Conservation (phyloP, 2,329 filamentous ascomycete genomes). For the Chrysosporium queenslandicum region DNA sequence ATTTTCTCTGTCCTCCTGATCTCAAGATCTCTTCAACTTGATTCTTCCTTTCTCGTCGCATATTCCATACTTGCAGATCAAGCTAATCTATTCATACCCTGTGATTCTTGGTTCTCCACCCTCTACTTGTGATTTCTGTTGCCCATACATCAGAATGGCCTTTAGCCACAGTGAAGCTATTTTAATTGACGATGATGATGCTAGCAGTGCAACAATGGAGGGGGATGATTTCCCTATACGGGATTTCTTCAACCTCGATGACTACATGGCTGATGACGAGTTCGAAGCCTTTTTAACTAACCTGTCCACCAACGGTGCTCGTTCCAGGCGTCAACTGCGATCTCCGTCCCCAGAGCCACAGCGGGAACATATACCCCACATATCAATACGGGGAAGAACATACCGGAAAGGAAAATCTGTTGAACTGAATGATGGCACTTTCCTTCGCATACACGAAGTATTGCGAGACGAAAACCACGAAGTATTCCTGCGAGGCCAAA, state of each 20-base stretch:
- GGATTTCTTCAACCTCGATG: constrained; percentile 14
- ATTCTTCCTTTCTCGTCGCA: too few species aligned
- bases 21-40: too few species aligned
- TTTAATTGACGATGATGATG: constrained; percentile 7
- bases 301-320: constrained; percentile 6
- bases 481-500: constrained; percentile 32
- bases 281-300: constrained; percentile 17
- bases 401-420: constrained; percentile 27
- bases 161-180: not conserved
- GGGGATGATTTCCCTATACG: not conserved
- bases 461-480: constrained; percentile 19
- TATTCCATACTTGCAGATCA: too few species aligned
- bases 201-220: constrained; percentile 1
- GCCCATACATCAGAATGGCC: not conserved
- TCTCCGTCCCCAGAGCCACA: not conserved
- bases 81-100: too few species aligned
- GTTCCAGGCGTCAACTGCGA: not conserved
- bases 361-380: constrained; percentile 15
- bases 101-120: too few species aligned
- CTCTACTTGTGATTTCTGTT: not conserved
- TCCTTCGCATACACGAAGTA: constrained; percentile 35
- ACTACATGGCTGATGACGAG: constrained; percentile 24
- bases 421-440: constrained; percentile 32
- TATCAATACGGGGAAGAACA: constrained; percentile 17
- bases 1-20: not conserved